Evolutionary conservation across 371 early-diverging fungal species (phyloP).

Genomic region (Vairimorpha ceranae): DNA sequence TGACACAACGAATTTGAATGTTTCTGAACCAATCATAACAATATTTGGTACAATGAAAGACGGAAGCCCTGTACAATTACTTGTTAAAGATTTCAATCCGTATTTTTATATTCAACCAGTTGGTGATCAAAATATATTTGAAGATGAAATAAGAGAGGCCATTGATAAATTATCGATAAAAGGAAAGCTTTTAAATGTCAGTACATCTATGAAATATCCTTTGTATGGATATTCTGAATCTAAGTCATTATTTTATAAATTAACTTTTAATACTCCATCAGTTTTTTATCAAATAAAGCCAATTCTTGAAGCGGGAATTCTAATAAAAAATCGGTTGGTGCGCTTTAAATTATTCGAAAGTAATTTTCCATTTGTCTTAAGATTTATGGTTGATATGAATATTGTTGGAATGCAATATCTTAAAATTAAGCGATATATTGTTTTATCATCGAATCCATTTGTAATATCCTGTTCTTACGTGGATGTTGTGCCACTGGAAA

Average conservation of each 20-base stretch:
- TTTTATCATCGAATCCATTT: slow-evolving; percentile 65
- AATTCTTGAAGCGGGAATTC: slow-evolving; percentile 56
- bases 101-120: slow-evolving; percentile 77
- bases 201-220: slow-evolving; percentile 68
- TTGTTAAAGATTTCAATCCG: slow-evolving; percentile 80
- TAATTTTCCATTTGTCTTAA: slow-evolving; percentile 75
- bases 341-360: slow-evolving; percentile 72
- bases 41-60: slow-evolving; percentile 63
- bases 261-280: slow-evolving; percentile 65
- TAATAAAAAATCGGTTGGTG: slow-evolving; percentile 1
- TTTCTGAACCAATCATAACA: slow-evolving; percentile 32
- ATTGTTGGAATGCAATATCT: slow-evolving; percentile 77
- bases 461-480: slow-evolving; percentile 69
- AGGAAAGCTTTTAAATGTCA: slow-evolving; percentile 62
- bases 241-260: slow-evolving; percentile 61
- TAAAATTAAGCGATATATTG: slow-evolving; percentile 38
- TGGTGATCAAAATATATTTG: slow-evolving; percentile 66
- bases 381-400: slow-evolving; percentile 91
- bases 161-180: slow-evolving; percentile 27
- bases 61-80: slow-evolving; percentile 77
- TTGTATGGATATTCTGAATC: slow-evolving; percentile 67
- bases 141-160: slow-evolving; percentile 22
- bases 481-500: slow-evolving; percentile 69
- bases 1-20: slow-evolving; percentile 14
- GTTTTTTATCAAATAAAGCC: slow-evolving; percentile 55